A percentile compares a stretch with the other conserved stretches of the same genome.
phyloP scores from a whole-genome alignment of 768 basidiomycete species.

The Rhodotorula kratochvilovae region DNA sequence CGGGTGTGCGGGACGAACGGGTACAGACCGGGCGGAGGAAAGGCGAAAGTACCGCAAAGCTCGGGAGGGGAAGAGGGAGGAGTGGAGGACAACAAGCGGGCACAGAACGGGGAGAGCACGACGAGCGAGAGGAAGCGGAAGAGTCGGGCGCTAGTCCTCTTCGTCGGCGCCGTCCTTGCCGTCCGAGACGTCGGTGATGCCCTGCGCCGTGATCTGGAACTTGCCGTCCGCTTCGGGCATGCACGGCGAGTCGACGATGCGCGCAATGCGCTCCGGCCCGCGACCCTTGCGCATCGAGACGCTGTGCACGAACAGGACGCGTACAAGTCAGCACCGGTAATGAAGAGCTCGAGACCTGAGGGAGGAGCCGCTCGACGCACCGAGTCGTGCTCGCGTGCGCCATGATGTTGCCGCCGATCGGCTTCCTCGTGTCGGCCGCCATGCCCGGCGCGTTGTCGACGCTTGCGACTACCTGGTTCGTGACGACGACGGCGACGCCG shows the following conservation, averaged over 20 bases:
- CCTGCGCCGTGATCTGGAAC: constrained; percentile 58
- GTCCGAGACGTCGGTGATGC: constrained; percentile 29
- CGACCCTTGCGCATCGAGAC: constrained; percentile 87
- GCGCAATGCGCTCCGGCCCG: constrained; percentile 86
- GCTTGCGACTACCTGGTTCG: constrained; percentile 99
- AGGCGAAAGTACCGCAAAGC: too few relatives aligned
- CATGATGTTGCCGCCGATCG: constrained; percentile 98
- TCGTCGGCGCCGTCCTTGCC: constrained; percentile 1
- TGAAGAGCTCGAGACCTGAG: too few relatives aligned
- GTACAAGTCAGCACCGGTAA: too few relatives aligned
- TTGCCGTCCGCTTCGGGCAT: constrained; percentile 92
- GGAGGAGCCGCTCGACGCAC: not conserved
- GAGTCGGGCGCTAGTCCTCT: not conserved
- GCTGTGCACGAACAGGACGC: constrained; percentile 48
- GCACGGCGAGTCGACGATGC: constrained; percentile 97
- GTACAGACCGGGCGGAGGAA: too few relatives aligned
- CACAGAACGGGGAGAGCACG: not conserved
- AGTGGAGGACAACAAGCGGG: not conserved
- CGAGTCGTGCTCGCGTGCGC: constrained; percentile 97
- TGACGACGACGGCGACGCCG: constrained; percentile 93
- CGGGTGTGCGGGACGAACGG: too few relatives aligned
- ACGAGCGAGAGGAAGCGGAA: not conserved
- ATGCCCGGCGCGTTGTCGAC: constrained; percentile 82
- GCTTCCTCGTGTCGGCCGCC: constrained; percentile 94
- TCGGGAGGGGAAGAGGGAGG: too few relatives aligned